Percentiles rank a stretch among this genome's conserved stretches.
These are phyloP conservation scores for Scutellaria minor DNA, from an alignment of 257 asterid genomes.

Conservation along the genomic window DNA sequence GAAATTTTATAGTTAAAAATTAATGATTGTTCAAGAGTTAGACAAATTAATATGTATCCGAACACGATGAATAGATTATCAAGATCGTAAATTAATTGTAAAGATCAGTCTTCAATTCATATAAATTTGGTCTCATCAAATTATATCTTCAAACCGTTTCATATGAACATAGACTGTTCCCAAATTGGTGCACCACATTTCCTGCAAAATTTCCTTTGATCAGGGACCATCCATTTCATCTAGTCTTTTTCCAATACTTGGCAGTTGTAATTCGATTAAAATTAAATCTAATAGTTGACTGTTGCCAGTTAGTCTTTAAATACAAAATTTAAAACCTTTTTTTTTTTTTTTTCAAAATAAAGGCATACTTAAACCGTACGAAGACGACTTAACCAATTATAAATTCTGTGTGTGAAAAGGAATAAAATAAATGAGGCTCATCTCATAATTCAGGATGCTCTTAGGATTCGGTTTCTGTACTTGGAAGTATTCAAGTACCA, in stretches of 20 bases:
- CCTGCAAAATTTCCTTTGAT: slow-evolving; percentile 17
- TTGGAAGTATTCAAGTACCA: slow-evolving; percentile 19
- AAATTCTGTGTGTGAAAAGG: neutral
- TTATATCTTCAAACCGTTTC: too few species aligned
- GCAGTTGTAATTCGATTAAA: slow-evolving; percentile 24
- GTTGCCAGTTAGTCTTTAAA: slow-evolving; percentile 23
- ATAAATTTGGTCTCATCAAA: too few species aligned
- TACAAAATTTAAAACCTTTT: neutral
- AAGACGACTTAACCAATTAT: neutral
- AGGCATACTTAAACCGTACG: neutral
- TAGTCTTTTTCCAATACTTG: neutral
- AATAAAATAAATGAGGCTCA: too few species aligned
- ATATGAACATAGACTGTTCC: neutral
- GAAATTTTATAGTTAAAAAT: too few species aligned
- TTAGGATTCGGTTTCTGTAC: slow-evolving; percentile 11
- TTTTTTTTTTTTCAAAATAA: too few species aligned
- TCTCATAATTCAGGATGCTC: slow-evolving; percentile 9
- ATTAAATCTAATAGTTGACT: slow-evolving; percentile 18
- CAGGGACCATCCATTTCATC: neutral
- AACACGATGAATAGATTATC: too few species aligned
- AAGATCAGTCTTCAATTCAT: too few species aligned
- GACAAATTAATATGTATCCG: too few species aligned
- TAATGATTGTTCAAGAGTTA: too few species aligned
- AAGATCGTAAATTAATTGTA: too few species aligned
- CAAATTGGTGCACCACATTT: slow-evolving; percentile 24